phyloP scores from a whole-genome alignment of 129 eudicot species.

The Centella asiatica region DNA sequence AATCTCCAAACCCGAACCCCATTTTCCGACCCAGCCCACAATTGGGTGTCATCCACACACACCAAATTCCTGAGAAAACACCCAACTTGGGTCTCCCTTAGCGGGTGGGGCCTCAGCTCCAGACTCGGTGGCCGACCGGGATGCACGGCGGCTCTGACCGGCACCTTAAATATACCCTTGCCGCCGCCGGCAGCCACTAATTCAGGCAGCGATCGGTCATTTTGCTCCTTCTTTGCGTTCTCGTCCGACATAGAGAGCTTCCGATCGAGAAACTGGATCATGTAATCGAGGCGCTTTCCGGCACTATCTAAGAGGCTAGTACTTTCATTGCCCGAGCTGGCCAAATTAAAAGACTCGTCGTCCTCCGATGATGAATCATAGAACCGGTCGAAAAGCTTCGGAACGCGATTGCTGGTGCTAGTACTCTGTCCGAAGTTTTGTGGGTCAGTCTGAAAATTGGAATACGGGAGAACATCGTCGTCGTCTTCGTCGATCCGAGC shows the following conservation, averaged over 20 bases:
- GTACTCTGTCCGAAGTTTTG: not conserved
- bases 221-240: conserved; percentile 9
- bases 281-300: conserved; percentile 67
- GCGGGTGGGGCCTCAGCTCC: conserved; percentile 66
- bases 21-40: conserved; percentile 81
- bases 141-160: conserved; percentile 46
- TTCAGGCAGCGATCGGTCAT: conserved; percentile 44
- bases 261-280: conserved; percentile 79
- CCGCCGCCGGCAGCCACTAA: conserved; percentile 55
- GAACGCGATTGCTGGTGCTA: conserved; percentile 11
- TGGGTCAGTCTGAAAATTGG: not conserved
- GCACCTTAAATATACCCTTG: conserved; percentile 46
- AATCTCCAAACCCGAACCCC: conserved; percentile 66
- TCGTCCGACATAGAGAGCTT: conserved; percentile 39
- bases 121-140: conserved; percentile 57
- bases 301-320: conserved; percentile 20
- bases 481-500: not conserved
- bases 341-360: conserved; percentile 10
- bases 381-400: conserved; percentile 72
- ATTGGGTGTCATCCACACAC: conserved; percentile 33
- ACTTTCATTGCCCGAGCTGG: conserved; percentile 16
- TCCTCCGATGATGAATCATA: conserved; percentile 57
- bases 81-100: conserved; percentile 62
- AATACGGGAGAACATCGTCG: not conserved
- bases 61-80: conserved; percentile 43